Conservation (phyloP, 2,329 filamentous ascomycete genomes). For the Colletotrichum caudatum region DNA sequence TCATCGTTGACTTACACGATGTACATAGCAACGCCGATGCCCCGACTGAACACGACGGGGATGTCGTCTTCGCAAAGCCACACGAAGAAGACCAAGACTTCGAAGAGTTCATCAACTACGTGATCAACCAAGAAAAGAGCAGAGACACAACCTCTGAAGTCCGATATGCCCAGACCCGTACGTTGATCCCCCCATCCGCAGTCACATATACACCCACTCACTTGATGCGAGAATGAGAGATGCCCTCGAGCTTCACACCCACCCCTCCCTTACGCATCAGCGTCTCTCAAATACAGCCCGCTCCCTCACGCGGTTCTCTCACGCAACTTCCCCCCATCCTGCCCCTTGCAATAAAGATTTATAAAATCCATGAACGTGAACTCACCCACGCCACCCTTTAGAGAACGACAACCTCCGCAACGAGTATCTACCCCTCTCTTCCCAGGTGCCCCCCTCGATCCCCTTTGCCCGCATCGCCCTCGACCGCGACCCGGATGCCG, state of each 20-base stretch:
- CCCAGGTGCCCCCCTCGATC: slow-evolving; percentile 72
- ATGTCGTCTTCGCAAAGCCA: slow-evolving; percentile 76
- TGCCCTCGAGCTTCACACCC: background rate
- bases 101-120: slow-evolving; percentile 69
- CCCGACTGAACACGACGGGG: slow-evolving; percentile 56
- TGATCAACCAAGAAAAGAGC: slow-evolving; percentile 57
- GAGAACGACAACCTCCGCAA: slow-evolving; percentile 85
- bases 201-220: background rate
- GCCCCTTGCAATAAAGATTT: background rate
- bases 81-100: slow-evolving; percentile 76
- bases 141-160: slow-evolving; percentile 57
- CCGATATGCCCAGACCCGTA: slow-evolving; percentile 81
- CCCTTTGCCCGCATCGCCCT: slow-evolving; percentile 81
- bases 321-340: background rate
- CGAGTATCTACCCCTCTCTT: slow-evolving; percentile 75
- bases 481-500: slow-evolving; percentile 72
- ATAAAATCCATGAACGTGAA: background rate
- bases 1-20: slow-evolving; percentile 22
- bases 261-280: background rate
- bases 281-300: background rate
- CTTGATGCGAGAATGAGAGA: background rate
- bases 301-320: slow-evolving; percentile 13
- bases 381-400: slow-evolving; percentile 46
- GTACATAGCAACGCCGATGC: slow-evolving; percentile 61
- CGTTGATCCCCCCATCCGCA: slow-evolving; percentile 27